Evolutionary conservation across 257 asterid genomes (phyloP), one percentile per base, ranked within the genome.

Genomic region (Jacaranda copaia): DNA sequence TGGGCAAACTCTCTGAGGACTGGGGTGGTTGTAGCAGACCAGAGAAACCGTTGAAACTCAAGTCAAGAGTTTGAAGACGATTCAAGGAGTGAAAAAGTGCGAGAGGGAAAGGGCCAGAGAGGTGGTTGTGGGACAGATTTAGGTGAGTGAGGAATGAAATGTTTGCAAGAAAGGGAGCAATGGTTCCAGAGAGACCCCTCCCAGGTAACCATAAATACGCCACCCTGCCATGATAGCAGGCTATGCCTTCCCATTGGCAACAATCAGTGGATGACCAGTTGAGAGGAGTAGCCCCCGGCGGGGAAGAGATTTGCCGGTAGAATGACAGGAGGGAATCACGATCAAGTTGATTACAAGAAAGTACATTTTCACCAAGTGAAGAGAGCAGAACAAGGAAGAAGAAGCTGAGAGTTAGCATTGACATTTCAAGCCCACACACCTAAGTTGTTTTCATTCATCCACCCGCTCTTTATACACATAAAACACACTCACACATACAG

Each of bases 231-330:
- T 13, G 5, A 42, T n/a, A 14, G 46, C 87, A 85, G 14, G 77
- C 25, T 5, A 85, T 20, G 69, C 88, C 88, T 45, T 85, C 83
- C 88, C 86, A 85, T 0, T 19, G 78, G 79, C 88, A 85, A 55
- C 86, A 85, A 14, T 73, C 59, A 6, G 72, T 4, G 55, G 88
- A 73, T 0, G 84, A 72, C 84, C 84, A 85, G 75, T 82, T 58
- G 77, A 82, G 85, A 16, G 68, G 69, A 13, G 68, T 15, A 19
- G 61, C 32, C 32, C 1, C 32, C 35, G 61, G 32, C 14, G 59
- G 67, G 0, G 76, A 8, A 18, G 82, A 69, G 77, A 66, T 25
- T 56, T 55, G 53, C 40, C 8, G 48, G 48, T 39, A 32, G 79
- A 85, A 79, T 39, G 83, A 79, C 0, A 70, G 13, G n/a, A 85